Conservation (phyloP, 2,329 filamentous ascomycete genomes). For the Albophoma yamanashiensis region DNA sequence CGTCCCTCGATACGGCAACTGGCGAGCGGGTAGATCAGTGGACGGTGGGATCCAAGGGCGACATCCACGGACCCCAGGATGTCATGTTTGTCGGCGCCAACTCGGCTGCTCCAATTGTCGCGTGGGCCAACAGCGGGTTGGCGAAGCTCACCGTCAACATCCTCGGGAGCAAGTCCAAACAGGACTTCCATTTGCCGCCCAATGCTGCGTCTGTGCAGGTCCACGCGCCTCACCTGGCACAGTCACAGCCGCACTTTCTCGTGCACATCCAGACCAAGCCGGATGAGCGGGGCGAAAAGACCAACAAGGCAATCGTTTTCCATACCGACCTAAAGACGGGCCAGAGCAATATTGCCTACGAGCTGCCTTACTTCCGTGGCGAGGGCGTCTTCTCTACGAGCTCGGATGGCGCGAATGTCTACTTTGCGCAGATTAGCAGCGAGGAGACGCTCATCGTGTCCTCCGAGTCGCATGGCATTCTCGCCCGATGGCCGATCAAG, state of each 20-base stretch:
- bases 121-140: conserved; percentile 57
- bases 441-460: conserved; percentile 66
- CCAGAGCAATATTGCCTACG: conserved; percentile 66
- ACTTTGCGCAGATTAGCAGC: conserved; percentile 73
- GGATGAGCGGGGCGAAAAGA: conserved; percentile 13
- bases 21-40: conserved; percentile 65
- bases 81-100: conserved; percentile 69
- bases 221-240: conserved; percentile 62
- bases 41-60: conserved; percentile 60
- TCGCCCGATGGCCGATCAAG: conserved; percentile 63
- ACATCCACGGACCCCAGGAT: conserved; percentile 52
- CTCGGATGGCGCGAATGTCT: conserved; percentile 70
- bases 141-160: conserved; percentile 62
- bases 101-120: conserved; percentile 62
- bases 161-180: conserved; percentile 47
- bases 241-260: conserved; percentile 71
- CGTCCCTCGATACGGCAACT: conserved; percentile 59
- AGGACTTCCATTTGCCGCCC: conserved; percentile 40
- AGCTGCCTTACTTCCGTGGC: conserved; percentile 60
- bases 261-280: conserved; percentile 64
- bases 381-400: conserved; percentile 70
- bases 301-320: conserved; percentile 77
- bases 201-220: conserved; percentile 46
- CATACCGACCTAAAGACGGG: conserved; percentile 65
- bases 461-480: conserved; percentile 63